Conservation (phyloP, 441 rosid species). For the Erysimum pusillum region DNA sequence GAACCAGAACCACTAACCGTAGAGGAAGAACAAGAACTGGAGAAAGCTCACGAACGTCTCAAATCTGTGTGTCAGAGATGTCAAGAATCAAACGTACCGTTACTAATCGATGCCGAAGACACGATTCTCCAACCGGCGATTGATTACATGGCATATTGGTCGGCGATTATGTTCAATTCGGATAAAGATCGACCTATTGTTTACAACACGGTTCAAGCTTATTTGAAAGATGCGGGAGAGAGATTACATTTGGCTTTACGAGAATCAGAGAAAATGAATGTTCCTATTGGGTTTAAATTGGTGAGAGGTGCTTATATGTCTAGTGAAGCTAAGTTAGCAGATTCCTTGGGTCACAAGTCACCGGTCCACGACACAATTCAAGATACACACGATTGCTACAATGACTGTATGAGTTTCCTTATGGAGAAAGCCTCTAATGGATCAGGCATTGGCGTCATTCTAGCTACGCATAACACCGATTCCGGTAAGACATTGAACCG, state of each 20-base stretch:
- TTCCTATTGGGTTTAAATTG: conserved; percentile 77
- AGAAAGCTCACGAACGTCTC: conserved; percentile 58
- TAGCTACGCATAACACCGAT: conserved; percentile 85
- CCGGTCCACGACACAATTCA: conserved; percentile 75
- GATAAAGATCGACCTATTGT: conserved; percentile 57
- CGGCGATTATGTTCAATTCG: conserved; percentile 62
- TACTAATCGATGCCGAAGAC: conserved; percentile 82
- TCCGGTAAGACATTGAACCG: conserved; percentile 55
- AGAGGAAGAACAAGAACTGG: conserved; percentile 67
- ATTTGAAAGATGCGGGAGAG: conserved; percentile 79
- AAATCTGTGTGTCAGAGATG: conserved; percentile 58
- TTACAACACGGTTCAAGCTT: conserved; percentile 77
- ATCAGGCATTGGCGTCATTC: conserved; percentile 55
- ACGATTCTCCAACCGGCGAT: conserved; percentile 80
- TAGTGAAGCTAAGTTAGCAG: conserved; percentile 65
- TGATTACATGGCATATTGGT: conserved; percentile 75
- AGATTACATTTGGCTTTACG: conserved; percentile 58
- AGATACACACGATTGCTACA: conserved; percentile 77
- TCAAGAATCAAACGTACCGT: conserved; percentile 58
- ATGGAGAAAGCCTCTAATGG: conserved; percentile 64
- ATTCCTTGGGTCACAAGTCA: conserved; percentile 70
- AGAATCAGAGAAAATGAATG: conserved; percentile 66
- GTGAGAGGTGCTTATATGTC: conserved; percentile 94
- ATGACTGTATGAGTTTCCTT: conserved; percentile 72
- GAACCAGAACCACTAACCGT: conserved; percentile 65